Percentiles rank a stretch among this genome's conserved stretches.
phyloP scores from a whole-genome alignment of 495 filamentous ascomycete species.

The Penicillium cinerascens region DNA sequence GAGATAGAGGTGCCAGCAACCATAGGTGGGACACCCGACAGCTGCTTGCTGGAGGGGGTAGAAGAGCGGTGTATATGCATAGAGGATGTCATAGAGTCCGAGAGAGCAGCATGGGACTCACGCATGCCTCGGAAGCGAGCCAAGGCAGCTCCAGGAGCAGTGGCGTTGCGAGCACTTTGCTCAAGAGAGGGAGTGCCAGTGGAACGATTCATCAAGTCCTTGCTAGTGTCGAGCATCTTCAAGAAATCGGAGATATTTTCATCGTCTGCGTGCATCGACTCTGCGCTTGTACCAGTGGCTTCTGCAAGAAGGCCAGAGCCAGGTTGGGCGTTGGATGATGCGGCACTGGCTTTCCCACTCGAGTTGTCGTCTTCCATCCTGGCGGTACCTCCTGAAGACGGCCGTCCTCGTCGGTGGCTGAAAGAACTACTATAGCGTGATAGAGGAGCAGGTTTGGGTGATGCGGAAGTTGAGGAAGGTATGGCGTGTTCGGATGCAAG shows the following conservation, averaged over 20 bases:
- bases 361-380: conserved; percentile 83
- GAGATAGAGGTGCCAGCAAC: conserved; percentile 77
- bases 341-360: conserved; percentile 80
- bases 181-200: conserved; percentile 51
- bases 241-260: conserved; percentile 92
- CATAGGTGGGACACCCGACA: conserved; percentile 81
- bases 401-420: conserved; percentile 72
- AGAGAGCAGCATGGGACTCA: conserved; percentile 79
- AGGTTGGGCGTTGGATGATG: conserved; percentile 78
- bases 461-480: conserved; percentile 60
- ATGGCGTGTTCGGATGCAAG: conserved; percentile 55
- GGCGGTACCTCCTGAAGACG: conserved; percentile 67
- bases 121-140: conserved; percentile 77
- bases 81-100: conserved; percentile 85
- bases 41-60: conserved; percentile 76
- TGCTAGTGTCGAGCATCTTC: conserved; percentile 76
- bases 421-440: conserved; percentile 80
- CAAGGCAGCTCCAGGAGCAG: conserved; percentile 59
- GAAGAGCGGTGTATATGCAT: conserved; percentile 78
- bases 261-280: conserved; percentile 79
- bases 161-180: conserved; percentile 55
- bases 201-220: conserved; percentile 68
- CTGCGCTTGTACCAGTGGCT: conserved; percentile 67
- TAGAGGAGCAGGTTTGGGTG: conserved; percentile 71
- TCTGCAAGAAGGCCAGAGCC: conserved; percentile 81